Conservation (phyloP, 352 stramenopile species). For the Pythium guiyangense region DNA sequence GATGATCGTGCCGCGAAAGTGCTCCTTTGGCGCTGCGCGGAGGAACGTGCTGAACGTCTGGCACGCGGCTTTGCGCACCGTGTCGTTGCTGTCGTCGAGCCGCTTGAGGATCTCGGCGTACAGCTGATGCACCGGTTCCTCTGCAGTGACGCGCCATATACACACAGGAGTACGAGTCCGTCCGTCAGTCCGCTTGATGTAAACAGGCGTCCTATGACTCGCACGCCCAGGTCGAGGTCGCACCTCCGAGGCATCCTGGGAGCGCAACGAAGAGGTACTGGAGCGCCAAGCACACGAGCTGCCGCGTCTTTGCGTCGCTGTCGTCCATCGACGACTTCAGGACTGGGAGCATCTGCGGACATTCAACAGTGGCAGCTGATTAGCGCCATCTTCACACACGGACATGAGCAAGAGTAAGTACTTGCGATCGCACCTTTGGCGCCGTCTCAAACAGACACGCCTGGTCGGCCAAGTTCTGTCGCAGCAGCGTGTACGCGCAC, state of each 20-base stretch:
- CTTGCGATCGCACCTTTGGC: constrained; percentile 38
- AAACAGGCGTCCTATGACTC: neutral
- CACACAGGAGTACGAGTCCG: constrained; percentile 1
- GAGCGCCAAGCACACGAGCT: constrained; percentile 86
- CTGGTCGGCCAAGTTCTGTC: constrained; percentile 68
- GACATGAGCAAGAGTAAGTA: neutral
- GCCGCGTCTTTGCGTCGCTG: constrained; percentile 81
- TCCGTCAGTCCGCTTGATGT: neutral
- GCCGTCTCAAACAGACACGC: constrained; percentile 80
- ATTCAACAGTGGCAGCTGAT: no score
- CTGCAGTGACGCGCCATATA: constrained; percentile 18
- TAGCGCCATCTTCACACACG: neutral
- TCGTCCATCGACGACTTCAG: constrained; percentile 89
- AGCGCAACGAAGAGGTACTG: constrained; percentile 85
- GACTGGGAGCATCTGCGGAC: constrained; percentile 76
- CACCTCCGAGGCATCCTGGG: constrained; percentile 69
- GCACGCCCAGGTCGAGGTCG: neutral
- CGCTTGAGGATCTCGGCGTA: constrained; percentile 92
- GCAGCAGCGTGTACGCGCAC: constrained; percentile 81
- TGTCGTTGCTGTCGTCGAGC: constrained; percentile 90
- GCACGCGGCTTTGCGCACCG: constrained; percentile 83
- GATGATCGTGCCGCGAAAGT: constrained; percentile 88
- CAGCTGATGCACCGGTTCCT: constrained; percentile 88
- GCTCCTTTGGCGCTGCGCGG: constrained; percentile 70
- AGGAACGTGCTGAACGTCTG: constrained; percentile 87